A percentile compares a stretch with the other conserved stretches of the same genome.
Conservation (phyloP, 306 rosid species). For the Corylus avellana region DNA sequence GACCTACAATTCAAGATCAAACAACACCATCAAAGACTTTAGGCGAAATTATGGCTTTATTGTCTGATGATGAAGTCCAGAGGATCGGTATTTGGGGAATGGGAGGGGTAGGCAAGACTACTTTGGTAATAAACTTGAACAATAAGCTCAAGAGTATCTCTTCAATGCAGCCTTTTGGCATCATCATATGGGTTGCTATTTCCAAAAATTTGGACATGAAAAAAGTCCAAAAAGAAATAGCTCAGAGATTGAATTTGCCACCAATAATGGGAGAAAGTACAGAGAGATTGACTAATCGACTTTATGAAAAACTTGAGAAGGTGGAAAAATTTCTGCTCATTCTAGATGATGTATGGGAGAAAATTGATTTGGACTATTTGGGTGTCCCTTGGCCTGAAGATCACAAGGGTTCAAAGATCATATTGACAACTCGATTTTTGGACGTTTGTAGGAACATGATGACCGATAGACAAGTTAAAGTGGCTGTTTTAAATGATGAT, state of each 20-base stretch:
- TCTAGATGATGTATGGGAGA: constrained; percentile 26
- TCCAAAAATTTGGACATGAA: constrained; percentile 12
- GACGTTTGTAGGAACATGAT: constrained; percentile 29
- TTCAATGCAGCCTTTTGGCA: constrained; percentile 14
- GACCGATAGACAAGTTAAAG: not conserved
- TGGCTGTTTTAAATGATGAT: constrained; percentile 20
- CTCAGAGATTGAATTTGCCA: constrained; percentile 12
- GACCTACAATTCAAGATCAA: not conserved
- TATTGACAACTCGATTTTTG: constrained; percentile 18
- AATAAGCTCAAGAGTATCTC: not conserved
- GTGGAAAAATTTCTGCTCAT: not conserved
- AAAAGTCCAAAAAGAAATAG: constrained; percentile 20
- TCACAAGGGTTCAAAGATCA: constrained; percentile 18
- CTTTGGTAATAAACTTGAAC: not conserved
- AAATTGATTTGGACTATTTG: constrained; percentile 15
- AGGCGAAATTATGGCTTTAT: too few species aligned
- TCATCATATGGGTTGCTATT: constrained; percentile 19
- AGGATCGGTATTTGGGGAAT: too few species aligned
- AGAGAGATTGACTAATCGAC: constrained; percentile 9
- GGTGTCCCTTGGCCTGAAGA: constrained; percentile 27
- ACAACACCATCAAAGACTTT: too few species aligned
- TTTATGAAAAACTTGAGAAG: constrained; percentile 6
- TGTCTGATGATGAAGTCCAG: too few species aligned
- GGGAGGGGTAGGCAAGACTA: constrained; percentile 2
- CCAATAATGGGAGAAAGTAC: constrained; percentile 12